Conservation (phyloP, 2,329 filamentous ascomycete genomes). For the Botrytis sinoallii region DNA sequence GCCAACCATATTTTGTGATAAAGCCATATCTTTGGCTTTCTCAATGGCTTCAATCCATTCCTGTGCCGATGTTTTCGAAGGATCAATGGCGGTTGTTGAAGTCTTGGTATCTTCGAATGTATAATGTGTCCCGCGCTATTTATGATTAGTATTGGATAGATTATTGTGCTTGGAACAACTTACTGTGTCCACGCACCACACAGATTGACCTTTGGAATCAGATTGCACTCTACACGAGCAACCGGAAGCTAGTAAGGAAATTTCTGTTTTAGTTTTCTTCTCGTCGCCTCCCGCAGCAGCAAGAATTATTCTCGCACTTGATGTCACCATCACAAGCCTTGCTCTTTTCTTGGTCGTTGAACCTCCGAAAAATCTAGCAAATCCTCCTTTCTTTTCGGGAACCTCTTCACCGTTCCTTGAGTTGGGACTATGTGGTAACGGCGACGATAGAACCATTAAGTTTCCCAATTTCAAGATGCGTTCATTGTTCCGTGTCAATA, state of each 20-base stretch:
- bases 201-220: conserved; percentile 81
- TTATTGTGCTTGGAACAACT: conserved; percentile 40
- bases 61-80: conserved; percentile 67
- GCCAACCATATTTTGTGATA: conserved; percentile 66
- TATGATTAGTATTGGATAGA: conserved; percentile 21
- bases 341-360: conserved; percentile 90
- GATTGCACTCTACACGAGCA: conserved; percentile 75
- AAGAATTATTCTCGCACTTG: conserved; percentile 82
- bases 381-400: conserved; percentile 91
- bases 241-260: conserved; percentile 75
- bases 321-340: conserved; percentile 91
- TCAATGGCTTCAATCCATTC: conserved; percentile 93
- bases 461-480: conserved; percentile 93
- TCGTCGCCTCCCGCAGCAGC: conserved; percentile 91
- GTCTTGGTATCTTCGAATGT: conserved; percentile 92
- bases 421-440: conserved; percentile 70
- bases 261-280: conserved; percentile 90
- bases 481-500: conserved; percentile 86
- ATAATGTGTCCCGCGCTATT: conserved; percentile 76
- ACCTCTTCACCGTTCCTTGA: conserved; percentile 68
- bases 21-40: conserved; percentile 77
- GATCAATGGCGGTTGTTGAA: conserved; percentile 56
- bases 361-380: conserved; percentile 89
- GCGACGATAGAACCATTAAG: conserved; percentile 75
- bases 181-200: conserved; percentile 93